Evolutionary conservation across 768 basidiomycete species (phyloP), one percentile per base, ranked within the genome.

Genomic region (Neoboletus magnificus): DNA sequence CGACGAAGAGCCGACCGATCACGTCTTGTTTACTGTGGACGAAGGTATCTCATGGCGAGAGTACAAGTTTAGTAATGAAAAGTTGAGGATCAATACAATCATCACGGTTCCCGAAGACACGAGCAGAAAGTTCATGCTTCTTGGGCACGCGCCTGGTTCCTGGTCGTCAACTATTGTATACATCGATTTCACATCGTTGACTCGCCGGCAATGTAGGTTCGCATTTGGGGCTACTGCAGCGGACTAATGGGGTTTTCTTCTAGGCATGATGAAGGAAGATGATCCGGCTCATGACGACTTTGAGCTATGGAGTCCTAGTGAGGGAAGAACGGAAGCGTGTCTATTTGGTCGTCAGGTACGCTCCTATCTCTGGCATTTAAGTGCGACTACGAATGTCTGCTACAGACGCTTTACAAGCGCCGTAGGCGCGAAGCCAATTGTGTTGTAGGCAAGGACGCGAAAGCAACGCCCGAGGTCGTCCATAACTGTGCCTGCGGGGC

Each of bases 241-340:
- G 20, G 22, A 43, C 65, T 57, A 11, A 54, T 25, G 18, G 29
- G 16, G 36, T 41, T 11, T 50, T 23, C 35, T 52, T 35, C 1
- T 57, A 96, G 94, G 95, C 70, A 73, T 77, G 1, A 73, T 95
- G 44, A 82, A 79, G 56, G 48, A 80, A 5, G 80, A 93, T 1
- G 74, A 97, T 64, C 87, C 94, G 8, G 80, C 79, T 18, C 75
- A 86, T 37, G 95, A 98, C 66, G 97, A 99, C 73, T 98, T 98
- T 67, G 95, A 98, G 68, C 74, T 97, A 2, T 98, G 97, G 97
- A 93, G 89, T 67, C 97, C 96, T 0, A 91, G 90, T 55, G 89
- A 95, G 66, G 86, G 85, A 44, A 83, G 97, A n/a, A 75, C 81
- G 33, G 94, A 98, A 66, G 76, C 77, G 9, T 99, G 97, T 72